phyloP scores from a whole-genome alignment of 306 rosid genomes.

The Myrica gale region DNA sequence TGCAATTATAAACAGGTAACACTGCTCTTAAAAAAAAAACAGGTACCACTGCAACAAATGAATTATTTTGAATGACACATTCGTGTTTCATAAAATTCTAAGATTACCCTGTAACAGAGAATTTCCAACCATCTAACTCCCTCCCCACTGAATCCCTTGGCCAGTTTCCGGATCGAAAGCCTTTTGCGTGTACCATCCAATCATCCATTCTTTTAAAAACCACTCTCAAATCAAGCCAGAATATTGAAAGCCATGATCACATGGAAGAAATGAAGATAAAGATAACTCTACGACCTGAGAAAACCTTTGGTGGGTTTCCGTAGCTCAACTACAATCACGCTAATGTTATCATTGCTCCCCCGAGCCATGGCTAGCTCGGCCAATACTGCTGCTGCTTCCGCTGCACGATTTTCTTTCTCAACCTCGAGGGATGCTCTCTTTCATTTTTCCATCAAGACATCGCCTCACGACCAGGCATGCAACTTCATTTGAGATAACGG shows the following conservation, averaged over 20 bases:
- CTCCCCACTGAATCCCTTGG: background rate
- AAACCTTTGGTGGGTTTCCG: constrained; percentile 30
- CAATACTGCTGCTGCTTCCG: constrained; percentile 67
- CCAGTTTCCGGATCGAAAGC: background rate
- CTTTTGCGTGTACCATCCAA: background rate
- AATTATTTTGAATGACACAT: background rate
- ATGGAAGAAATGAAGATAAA: background rate
- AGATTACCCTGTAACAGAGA: too few species aligned
- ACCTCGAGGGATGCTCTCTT: constrained; percentile 21
- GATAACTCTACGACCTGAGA: background rate
- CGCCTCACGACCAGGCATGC: constrained; percentile 70
- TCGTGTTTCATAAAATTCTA: background rate
- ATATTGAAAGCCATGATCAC: background rate
- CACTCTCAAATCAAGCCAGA: background rate
- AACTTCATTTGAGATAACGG: constrained; percentile 58
- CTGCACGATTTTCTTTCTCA: constrained; percentile 32
- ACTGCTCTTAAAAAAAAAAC: too few species aligned
- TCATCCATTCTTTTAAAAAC: background rate
- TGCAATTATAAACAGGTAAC: too few species aligned
- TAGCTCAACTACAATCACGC: constrained; percentile 74
- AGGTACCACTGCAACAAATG: too few species aligned
- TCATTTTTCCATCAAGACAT: constrained; percentile 45
- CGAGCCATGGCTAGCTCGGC: constrained; percentile 69
- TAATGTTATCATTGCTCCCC: constrained; percentile 83
- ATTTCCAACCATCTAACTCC: too few species aligned